phyloP scores from a whole-genome alignment of 768 basidiomycete species.

The Lentinula detonsa region DNA sequence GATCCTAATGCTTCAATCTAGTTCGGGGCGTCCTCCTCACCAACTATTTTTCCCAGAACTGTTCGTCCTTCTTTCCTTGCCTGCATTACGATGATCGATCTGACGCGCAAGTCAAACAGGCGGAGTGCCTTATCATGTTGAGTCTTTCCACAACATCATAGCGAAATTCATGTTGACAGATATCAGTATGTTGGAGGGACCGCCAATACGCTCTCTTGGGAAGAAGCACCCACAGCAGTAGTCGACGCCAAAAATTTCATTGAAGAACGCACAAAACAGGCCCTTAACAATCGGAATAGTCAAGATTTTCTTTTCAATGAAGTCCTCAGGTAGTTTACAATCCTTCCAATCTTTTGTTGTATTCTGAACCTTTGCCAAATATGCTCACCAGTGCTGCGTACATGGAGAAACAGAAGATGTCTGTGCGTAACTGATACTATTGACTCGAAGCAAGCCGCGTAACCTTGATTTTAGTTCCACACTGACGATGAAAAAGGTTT shows the following conservation, averaged over 20 bases:
- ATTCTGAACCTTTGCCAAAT: background rate
- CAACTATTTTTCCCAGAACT: constrained; percentile 83
- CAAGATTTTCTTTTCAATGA: constrained; percentile 58
- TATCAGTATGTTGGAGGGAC: constrained; percentile 73
- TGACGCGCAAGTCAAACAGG: constrained; percentile 32
- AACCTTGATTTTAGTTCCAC: constrained; percentile 51
- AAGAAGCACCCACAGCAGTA: constrained; percentile 53
- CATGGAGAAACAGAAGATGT: constrained; percentile 83
- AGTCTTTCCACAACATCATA: background rate
- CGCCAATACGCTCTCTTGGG: constrained; percentile 64
- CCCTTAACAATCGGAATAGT: constrained; percentile 26
- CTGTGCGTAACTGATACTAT: constrained; percentile 35
- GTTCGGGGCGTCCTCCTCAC: constrained; percentile 67
- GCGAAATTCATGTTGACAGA: background rate
- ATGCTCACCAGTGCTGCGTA: constrained; percentile 54
- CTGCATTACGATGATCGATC: background rate
- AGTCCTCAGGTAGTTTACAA: constrained; percentile 46
- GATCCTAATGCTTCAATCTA: constrained; percentile 18
- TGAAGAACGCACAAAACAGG: constrained; percentile 41
- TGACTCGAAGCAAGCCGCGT: constrained; percentile 1
- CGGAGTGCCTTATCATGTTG: constrained; percentile 62
- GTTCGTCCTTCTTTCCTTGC: constrained; percentile 31
- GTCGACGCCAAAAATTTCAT: constrained; percentile 54
- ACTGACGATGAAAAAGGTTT: constrained; percentile 73
- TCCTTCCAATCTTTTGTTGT: too few species aligned